Base-by-base conservation (phyloP, 257 asterid species). In the Haberlea rhodopensis region DNA sequence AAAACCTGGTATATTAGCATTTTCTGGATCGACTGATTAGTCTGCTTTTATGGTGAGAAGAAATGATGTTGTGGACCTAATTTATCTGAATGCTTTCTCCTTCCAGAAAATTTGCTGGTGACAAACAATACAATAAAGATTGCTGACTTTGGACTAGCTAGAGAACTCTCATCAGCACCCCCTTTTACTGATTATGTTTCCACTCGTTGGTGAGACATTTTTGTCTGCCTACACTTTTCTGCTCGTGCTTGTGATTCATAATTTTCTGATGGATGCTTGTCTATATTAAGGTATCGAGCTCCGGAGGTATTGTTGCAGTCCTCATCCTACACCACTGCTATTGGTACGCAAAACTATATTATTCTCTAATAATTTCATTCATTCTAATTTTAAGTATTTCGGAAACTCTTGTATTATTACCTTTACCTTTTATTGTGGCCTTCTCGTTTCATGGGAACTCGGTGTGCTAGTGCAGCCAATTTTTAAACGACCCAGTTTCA, bases 141-240 rank as follows among this genome's bases (percentile, higher is more conserved):
- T 69, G 99, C 97, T 57, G 99, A 92, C 82, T 87, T 92, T 79
- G 99, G 99, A 70, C 80, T 92, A 79, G 99, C 97, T 71, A 82
- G 99, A 80, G 99, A 92, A 73, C 79, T 92, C 63, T 79, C 94
- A 60, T 92, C 99, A 5, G 54, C 55, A 56, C 97, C 99, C 68
- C 99, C 99, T 63, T 92, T 65, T 82, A 92, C 99, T 45, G 99
- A 92, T 72, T 92, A 92, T 81, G 99, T 89, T 78, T 92, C 99
- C 59, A 92, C 99, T 65, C 99, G 99, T 76, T 92, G 99, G 99
- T 89, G 78, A 74, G 94, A 61, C 64, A 75, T 75, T 63, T 76
- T 68, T 16, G 32, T 60, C 58, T 25, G 37, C 68, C 54, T 20
- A 25, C 56, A 24, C n/a, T 64, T 22, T 73, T 11, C 29, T 15